Evolutionary conservation across 2,329 filamentous ascomycete species (phyloP).

Genomic region (Periconia sp.): DNA sequence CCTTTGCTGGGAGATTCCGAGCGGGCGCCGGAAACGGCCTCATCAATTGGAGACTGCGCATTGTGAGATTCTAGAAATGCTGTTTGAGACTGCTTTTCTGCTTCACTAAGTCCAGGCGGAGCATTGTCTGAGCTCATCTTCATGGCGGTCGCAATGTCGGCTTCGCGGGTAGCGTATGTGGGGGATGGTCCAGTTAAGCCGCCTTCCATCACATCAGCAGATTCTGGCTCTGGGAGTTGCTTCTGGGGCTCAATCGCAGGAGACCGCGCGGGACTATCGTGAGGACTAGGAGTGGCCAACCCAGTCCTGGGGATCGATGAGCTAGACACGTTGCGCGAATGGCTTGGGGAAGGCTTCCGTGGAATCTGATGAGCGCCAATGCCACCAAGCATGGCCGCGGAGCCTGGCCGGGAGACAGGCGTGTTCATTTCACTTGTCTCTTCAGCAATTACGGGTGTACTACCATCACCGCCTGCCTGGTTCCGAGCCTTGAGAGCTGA

Average conservation of each 20-base stretch:
- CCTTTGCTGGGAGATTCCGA: conserved; percentile 56
- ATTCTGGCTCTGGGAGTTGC: conserved; percentile 52
- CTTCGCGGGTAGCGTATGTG: conserved; percentile 42
- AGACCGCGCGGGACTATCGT: conserved; percentile 66
- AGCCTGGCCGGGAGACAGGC: conserved; percentile 42
- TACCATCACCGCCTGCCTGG: conserved; percentile 44
- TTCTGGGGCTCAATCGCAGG: conserved; percentile 58
- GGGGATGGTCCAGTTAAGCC: conserved; percentile 29
- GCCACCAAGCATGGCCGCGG: conserved; percentile 33
- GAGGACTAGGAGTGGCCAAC: conserved; percentile 63
- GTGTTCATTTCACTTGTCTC: conserved; percentile 51
- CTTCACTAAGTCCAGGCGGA: conserved; percentile 30
- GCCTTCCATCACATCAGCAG: conserved; percentile 46
- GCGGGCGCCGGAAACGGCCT: conserved; percentile 38
- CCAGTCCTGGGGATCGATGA: conserved; percentile 56
- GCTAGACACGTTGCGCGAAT: conserved; percentile 48
- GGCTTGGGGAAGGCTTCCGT: conserved; percentile 46
- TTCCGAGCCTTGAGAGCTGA: conserved; percentile 47
- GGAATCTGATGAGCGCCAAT: conserved; percentile 32
- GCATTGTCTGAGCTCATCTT: conserved; percentile 26
- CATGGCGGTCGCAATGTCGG: conserved; percentile 42
- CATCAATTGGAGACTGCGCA: conserved; percentile 32
- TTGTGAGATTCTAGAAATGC: conserved; percentile 44
- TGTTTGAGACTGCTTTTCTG: conserved; percentile 40
- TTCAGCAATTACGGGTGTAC: conserved; percentile 63